Evolutionary conservation across 257 asterid species (phyloP), one percentile per base, ranked within the genome.

Genomic region (Apocynum venetum): DNA sequence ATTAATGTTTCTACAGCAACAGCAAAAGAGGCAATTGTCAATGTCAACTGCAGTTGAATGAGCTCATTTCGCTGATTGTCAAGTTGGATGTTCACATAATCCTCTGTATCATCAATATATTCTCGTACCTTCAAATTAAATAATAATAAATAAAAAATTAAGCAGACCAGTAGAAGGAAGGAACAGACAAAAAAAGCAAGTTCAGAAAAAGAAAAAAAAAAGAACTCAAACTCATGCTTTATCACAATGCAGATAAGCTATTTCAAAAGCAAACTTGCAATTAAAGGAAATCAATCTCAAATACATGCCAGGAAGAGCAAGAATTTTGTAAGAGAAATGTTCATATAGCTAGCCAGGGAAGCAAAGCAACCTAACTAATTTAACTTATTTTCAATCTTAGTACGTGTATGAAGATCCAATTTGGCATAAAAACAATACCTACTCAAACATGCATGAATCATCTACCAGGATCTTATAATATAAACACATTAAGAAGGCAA

Each of bases 21-120:
- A n/a, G 96, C 91, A 82, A 94, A 92, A 3, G 97, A 81, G 41
- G 92, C 97, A 14, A 91, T 94, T 40, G 98, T 92, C 85, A 92
- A 55, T 41, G 89, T 91, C 86, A 94, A 76, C 85, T 94, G 97
- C 74, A 92, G 92, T 83, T 94, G 98, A 80, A 94, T 94, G 47
- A 94, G 93, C 77, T 94, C 97, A 60, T 94, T 94, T 83, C 98
- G 81, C 80, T 92, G 98, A 74, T 88, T 94, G 89, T 91, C 98
- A 25, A 94, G 96, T 76, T 94, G 97, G 88, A 94, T 94, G 76
- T 94, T 94, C 65, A 94, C 96, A 8, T 94, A 92, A 63, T 94
- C 98, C 84, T 94, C 97, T 2, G 97, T 94, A 83, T 94, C 98
- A 70, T 94, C 97, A 19, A 92, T 89, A 78, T 94, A 94, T 80